Evolutionary conservation across 176 grass and related monocot species (phyloP).

Genomic region (Ananas comosus): DNA sequence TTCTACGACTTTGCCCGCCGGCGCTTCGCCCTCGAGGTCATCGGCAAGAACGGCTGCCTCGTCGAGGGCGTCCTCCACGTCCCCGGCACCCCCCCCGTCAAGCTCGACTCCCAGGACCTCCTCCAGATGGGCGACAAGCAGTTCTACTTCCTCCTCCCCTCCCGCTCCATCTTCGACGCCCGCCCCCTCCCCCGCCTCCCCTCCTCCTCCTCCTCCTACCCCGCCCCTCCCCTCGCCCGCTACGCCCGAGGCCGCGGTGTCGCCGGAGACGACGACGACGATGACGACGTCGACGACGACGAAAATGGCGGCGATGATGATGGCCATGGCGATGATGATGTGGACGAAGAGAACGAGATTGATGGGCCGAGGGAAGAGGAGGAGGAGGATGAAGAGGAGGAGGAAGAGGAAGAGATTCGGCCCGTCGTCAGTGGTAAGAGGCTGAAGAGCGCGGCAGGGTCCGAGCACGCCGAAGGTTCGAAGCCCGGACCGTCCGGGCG

Average conservation of each 20-base stretch:
- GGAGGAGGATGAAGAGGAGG: constrained; percentile 29
- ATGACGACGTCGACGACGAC: too few species aligned
- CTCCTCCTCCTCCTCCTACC: constrained; percentile 11
- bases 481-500: constrained; percentile 13
- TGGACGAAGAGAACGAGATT: constrained; percentile 9
- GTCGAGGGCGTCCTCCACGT: constrained; percentile 71
- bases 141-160: constrained; percentile 92
- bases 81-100: constrained; percentile 41
- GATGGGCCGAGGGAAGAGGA: constrained; percentile 14
- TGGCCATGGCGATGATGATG: constrained; percentile 5
- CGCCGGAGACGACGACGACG: too few species aligned
- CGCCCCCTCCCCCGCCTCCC: constrained; percentile 3
- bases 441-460: constrained; percentile 7
- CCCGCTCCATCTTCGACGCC: constrained; percentile 58
- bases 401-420: constrained; percentile 14
- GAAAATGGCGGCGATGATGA: too few species aligned
- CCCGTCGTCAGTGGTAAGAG: constrained; percentile 24
- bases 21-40: constrained; percentile 74
- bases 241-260: too few species aligned
- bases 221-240: background rate
- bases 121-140: constrained; percentile 77
- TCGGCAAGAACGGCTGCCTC: constrained; percentile 83
- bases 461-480: background rate
- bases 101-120: constrained; percentile 89
- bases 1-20: constrained; percentile 63